Percentiles rank a stretch among this genome's conserved stretches.
Conservation (phyloP, 2,329 filamentous ascomycete species). For the Mycosphaerella sp. region DNA sequence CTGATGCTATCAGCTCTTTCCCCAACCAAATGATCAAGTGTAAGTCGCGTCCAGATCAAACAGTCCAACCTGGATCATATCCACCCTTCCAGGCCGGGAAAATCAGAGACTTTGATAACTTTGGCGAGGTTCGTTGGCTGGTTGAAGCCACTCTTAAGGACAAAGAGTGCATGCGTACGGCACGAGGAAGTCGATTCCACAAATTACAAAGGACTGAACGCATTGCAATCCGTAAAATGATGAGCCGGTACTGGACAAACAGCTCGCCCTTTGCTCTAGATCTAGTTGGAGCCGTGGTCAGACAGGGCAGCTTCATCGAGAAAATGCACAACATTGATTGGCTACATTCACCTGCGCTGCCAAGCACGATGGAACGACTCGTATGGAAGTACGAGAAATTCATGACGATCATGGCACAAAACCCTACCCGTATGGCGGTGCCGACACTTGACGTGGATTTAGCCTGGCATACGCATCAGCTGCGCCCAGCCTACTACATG, state of each 20-base stretch:
- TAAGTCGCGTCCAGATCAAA: conserved; percentile 16
- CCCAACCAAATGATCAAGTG: conserved; percentile 38
- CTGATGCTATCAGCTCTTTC: conserved; percentile 21
- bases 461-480: conserved; percentile 76
- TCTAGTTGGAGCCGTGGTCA: conserved; percentile 57
- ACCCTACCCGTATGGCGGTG: conserved; percentile 50
- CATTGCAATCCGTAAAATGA: conserved; percentile 57
- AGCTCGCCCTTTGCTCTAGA: conserved; percentile 59
- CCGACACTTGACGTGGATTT: conserved; percentile 71
- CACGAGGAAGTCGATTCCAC: conserved; percentile 22
- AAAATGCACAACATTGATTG: conserved; percentile 75
- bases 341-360: conserved; percentile 64
- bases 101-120: not conserved
- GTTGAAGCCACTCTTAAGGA: conserved; percentile 46
- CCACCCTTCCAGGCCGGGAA: conserved; percentile 23
- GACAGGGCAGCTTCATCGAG: conserved; percentile 60
- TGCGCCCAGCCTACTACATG: conserved; percentile 60
- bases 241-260: conserved; percentile 66
- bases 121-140: conserved; percentile 42
- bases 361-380: conserved; percentile 58
- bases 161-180: conserved; percentile 36
- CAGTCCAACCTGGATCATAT: conserved; percentile 36
- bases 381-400: conserved; percentile 62
- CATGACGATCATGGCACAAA: conserved; percentile 50
- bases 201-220: conserved; percentile 20